Percentiles rank a stretch among this genome's conserved stretches.
phyloP scores from a whole-genome alignment of 345 rosid genomes.

The Citrus trifoliata region DNA sequence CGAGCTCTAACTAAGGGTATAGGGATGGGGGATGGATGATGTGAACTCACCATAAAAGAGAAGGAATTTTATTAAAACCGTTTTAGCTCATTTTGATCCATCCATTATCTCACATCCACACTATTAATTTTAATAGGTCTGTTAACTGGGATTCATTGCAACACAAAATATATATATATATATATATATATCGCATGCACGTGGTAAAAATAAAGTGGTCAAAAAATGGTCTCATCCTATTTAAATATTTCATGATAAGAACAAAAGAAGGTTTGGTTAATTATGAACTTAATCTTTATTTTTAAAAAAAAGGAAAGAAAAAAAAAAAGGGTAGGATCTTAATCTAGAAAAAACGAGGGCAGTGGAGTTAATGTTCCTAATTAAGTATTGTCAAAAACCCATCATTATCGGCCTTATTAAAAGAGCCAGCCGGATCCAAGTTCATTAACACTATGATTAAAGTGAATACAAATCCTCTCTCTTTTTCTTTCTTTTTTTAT shows the following conservation, averaged over 20 bases:
- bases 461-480: background rate
- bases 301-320: too few relatives aligned
- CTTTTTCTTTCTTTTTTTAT: fast-evolving
- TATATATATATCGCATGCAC: background rate
- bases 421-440: background rate
- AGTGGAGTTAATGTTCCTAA: background rate
- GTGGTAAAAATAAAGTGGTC: background rate
- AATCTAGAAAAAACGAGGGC: too few relatives aligned
- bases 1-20: too few relatives aligned
- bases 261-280: background rate
- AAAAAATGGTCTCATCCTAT: background rate
- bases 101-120: background rate
- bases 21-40: too few relatives aligned
- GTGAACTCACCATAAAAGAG: too few relatives aligned
- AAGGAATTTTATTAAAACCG: too few relatives aligned
- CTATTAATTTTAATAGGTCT: background rate
- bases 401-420: background rate
- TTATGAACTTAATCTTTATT: background rate
- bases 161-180: too few relatives aligned
- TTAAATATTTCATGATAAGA: too few relatives aligned
- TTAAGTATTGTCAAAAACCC: background rate
- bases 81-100: background rate
- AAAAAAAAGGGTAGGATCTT: too few relatives aligned
- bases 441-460: background rate
- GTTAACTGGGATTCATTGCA: background rate